Evolutionary conservation across 352 stramenopile genomes (phyloP), one percentile per base, ranked within the genome.

Genomic region (Globisporangium heterothallicum): DNA sequence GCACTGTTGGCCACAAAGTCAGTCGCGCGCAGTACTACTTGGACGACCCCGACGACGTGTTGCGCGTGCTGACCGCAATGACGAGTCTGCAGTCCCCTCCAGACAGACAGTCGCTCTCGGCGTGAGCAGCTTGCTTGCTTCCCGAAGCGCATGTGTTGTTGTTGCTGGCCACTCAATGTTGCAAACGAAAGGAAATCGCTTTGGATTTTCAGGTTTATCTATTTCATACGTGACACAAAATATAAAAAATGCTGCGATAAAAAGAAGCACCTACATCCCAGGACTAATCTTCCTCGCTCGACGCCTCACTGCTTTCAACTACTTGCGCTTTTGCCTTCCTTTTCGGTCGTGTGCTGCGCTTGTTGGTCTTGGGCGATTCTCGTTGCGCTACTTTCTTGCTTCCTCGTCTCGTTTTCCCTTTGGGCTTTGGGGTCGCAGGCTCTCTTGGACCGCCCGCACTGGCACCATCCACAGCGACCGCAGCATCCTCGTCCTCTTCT

Each of bases 1-100:
- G 77, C 62, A 91, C 84, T 7, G 84, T 95, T 22, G 84, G 84
- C 40, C 82, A 79, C 69, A 95, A 94, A 70, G 84, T 94, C 19
- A 93, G 80, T 57, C 78, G 81, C 19, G 81, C 81, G n/a, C 75
- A 88, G 47, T 89, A 89, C 61, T 92, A 88, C 41, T 45, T 92
- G 47, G 81, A 92, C 19, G 81, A 89, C 36, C 79, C 79, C 3
- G 78, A 89, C 25, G 81, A 92, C 55, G 78, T 92, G 21, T 45
- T 92, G 59, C 78, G 79, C 24, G 77, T 91, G 27, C 53, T 91
- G 29, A 87, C 77, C 21, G 79, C 79, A 14, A 88, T 79, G 52
- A 85, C 71, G 18, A 88, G 70, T 50, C 68, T 82, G 43, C 35
- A 67, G 45, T 53, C 54, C 1, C 46, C 51, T 14, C 32, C 43